Evolutionary conservation across 352 stramenopile species (phyloP), one percentile per base, ranked within the genome.

Genomic region (Globisporangium rhizosaccharum): DNA sequence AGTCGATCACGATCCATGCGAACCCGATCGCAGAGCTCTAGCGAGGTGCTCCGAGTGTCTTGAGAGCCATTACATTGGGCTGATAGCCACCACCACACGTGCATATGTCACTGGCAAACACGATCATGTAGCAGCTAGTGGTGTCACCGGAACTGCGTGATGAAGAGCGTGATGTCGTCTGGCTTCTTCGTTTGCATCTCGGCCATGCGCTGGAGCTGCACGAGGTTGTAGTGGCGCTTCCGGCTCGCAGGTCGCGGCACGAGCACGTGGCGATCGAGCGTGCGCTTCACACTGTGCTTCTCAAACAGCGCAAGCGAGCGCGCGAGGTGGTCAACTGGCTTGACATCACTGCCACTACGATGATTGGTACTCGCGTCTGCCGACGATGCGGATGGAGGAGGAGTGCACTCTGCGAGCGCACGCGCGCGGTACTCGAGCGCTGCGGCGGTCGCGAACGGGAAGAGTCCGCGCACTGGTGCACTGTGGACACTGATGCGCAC

Each of bases 1-100:
- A 97, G 52, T 73, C 55, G 37, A 68, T 97, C 59, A 97, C 83
- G 23, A 96, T 98, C 66, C 92, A 97, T 67, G 91, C 92, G 33
- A 98, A 98, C 66, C 92, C 92, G 5, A 81, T 98, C 47, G 92
- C 92, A 42, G 85, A 91, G 44, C 73, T 77, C 47, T 87, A 62
- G 46, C 36, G 36, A 36, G n/a, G n/a, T n/a, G n/a, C n/a, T n/a
- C n/a, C n/a, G n/a, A n/a, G n/a, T n/a, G n/a, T n/a, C n/a, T n/a
- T n/a, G n/a, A n/a, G n/a, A n/a, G n/a, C n/a, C n/a, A n/a, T n/a
- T n/a, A n/a, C n/a, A n/a, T n/a, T n/a, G n/a, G n/a, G n/a, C n/a
- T n/a, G 41, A 57, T 36, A 8, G 7, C 15, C 26, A 8, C 14
- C n/a, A n/a, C n/a, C n/a, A n/a, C n/a, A n/a, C n/a, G n/a, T n/a